A percentile compares a stretch with the other conserved stretches of the same genome.
Evolutionary conservation across 2,329 filamentous ascomycete genomes (phyloP).

Genomic region (Monilinia fructicola): DNA sequence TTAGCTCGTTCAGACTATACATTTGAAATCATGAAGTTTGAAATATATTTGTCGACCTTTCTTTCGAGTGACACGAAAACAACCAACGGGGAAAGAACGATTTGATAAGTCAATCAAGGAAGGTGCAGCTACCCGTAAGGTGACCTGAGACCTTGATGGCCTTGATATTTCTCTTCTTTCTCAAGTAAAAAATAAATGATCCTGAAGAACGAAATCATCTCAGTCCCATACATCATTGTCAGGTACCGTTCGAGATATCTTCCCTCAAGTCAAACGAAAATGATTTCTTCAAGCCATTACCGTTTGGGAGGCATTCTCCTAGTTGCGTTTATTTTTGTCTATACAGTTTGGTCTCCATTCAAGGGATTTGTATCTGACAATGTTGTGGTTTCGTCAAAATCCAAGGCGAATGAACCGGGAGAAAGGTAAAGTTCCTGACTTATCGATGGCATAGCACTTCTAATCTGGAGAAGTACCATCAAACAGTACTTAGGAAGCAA

Average conservation of each 20-base stretch:
- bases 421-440: constrained; percentile 27
- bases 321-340: constrained; percentile 11
- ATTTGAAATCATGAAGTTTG: not conserved
- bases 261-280: not conserved
- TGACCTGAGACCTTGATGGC: not conserved
- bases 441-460: not conserved
- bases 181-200: not conserved
- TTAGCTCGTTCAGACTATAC: not conserved
- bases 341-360: constrained; percentile 17
- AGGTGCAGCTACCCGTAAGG: constrained; percentile 13
- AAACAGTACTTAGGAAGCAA: constrained; percentile 32
- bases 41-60: not conserved
- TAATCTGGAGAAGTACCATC: constrained; percentile 25
- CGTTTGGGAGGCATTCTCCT: constrained; percentile 16
- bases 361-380: constrained; percentile 4
- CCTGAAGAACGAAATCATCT: not conserved
- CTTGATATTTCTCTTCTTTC: not conserved
- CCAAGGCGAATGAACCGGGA: constrained; percentile 21
- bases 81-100: constrained; percentile 8
- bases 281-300: constrained; percentile 16
- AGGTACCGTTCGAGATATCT: not conserved
- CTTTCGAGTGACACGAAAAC: not conserved
- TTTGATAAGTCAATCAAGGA: constrained; percentile 1
- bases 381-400: not conserved
- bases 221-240: not conserved